Base-by-base conservation (phyloP, 225 moss, liverwort and hornwort species). In the Thuidium tamariscinum region DNA sequence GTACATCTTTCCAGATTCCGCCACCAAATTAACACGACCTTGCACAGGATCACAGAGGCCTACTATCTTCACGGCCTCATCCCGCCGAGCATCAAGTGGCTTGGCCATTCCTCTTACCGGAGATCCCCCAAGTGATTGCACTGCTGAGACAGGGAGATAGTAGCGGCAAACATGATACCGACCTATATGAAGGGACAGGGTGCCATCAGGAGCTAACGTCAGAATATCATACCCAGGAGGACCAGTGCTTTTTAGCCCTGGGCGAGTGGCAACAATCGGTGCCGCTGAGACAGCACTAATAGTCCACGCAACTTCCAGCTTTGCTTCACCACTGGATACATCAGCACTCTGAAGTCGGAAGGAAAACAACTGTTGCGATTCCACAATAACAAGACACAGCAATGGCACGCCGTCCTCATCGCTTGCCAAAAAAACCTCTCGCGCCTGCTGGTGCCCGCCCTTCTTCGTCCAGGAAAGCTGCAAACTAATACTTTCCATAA, bases 341-440 rank as follows among this genome's bases (percentile, higher is more conserved):
- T 90, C 91, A 36, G 93, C 87, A 64, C 75, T 88, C 46, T 86
- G 89, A 71, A 97, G 91, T 77, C 96, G 90, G 61, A 97, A 93
- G 16, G 99, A 89, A 60, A 96, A 92, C 89, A 99, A 89, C 60
- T 93, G 94, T 83, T 95, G 94, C 65, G 92, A 92, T 63, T 97
- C 96, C 82, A 89, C 88, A 60, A 94, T 89, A 56, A 97, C 93
- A 44, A 99, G 90, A 89, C 99, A 99, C 21, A 99, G 86, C 61
- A 97, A 70, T 27, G 93, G 85, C 67, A 94, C 90, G 30, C 96
- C 95, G 85, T 99, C 99, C 77, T 96, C 97, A 93, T 99, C 99
- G 55, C 91, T 90, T 59, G 99, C 99, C 84, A 95, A n/a, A 84
- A 99, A 97, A 41, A 95, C 94, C 95, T 97, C 96, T 78, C 92